Evolutionary conservation across 192 early-diverging fungal genomes (phyloP).

Genomic region (Coemansia sp.): DNA sequence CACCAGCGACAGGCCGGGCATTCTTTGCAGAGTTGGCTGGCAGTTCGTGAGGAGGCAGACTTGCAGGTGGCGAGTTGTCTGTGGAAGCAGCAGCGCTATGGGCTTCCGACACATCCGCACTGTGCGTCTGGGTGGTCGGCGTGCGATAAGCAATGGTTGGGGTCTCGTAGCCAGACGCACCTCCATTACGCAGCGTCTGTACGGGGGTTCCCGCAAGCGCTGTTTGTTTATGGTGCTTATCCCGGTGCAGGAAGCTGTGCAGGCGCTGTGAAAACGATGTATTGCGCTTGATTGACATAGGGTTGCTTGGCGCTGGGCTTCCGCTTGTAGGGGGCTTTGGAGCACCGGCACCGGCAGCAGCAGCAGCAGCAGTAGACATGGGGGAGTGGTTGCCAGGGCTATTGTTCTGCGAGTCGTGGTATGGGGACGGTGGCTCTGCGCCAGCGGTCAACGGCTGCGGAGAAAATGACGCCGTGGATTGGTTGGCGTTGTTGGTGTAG

Average conservation of each 20-base stretch:
- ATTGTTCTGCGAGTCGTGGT: slow-evolving; percentile 19
- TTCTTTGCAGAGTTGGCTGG: slow-evolving; percentile 29
- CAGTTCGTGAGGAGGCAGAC: slow-evolving; percentile 21
- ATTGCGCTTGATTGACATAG: slow-evolving; percentile 52
- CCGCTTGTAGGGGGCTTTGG: slow-evolving; percentile 9
- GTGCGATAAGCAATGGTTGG: slow-evolving; percentile 54
- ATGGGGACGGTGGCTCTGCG: slow-evolving; percentile 26
- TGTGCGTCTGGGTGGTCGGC: slow-evolving; percentile 34
- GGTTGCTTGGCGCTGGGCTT: slow-evolving; percentile 10
- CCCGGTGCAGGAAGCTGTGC: slow-evolving; percentile 51
- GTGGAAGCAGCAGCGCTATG: slow-evolving; percentile 27
- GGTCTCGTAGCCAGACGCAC: slow-evolving; percentile 22
- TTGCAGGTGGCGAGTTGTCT: slow-evolving; percentile 33
- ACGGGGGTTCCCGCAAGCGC: slow-evolving; percentile 6
- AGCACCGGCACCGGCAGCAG: slow-evolving; percentile 6
- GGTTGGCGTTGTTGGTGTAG: slow-evolving; percentile 36
- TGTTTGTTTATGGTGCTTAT: slow-evolving; percentile 37
- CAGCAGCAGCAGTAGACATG: slow-evolving; percentile 12
- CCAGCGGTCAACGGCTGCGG: slow-evolving; percentile 45
- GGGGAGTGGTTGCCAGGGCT: slow-evolving; percentile 16
- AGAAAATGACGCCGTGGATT: slow-evolving; percentile 18
- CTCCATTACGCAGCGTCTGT: slow-evolving; percentile 16
- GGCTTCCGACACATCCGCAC: slow-evolving; percentile 30
- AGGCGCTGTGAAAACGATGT: slow-evolving; percentile 54
- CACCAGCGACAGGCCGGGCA: not conserved